Conservation (phyloP, 208 protist species). For the Wallacemonas sp. region DNA sequence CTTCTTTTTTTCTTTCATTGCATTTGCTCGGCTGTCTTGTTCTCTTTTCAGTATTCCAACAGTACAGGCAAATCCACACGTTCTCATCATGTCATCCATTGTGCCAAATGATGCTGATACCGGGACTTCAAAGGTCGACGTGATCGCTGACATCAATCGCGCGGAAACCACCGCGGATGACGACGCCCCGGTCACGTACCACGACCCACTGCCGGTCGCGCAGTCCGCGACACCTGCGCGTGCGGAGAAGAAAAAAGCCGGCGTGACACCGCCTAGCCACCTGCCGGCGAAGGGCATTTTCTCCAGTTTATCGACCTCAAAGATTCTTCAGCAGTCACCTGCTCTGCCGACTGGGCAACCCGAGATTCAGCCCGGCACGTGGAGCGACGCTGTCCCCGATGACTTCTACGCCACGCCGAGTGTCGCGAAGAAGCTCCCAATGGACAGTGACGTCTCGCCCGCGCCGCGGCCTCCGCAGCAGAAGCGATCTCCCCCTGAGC, state of each 20-base stretch:
- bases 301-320: constrained; percentile 25
- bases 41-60: too few species aligned
- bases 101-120: background rate
- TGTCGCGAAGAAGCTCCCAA: background rate
- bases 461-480: background rate
- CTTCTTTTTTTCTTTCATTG: background rate
- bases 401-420: background rate
- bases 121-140: too few species aligned
- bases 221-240: constrained; percentile 6
- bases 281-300: constrained; percentile 29
- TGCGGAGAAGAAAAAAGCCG: constrained; percentile 19
- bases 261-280: background rate
- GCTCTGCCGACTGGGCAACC: background rate
- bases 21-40: too few species aligned
- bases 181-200: constrained; percentile 1
- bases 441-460: background rate
- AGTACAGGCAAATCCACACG: too few species aligned
- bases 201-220: background rate
- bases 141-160: too few species aligned
- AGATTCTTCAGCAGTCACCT: constrained; percentile 21
- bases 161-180: background rate
- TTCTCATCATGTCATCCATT: constrained; percentile 2
- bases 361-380: constrained; percentile 11
- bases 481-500: background rate
- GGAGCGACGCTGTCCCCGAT: constrained; percentile 6